Conservation (phyloP, 805 yeast species). For the Nakazawaea sp. region DNA sequence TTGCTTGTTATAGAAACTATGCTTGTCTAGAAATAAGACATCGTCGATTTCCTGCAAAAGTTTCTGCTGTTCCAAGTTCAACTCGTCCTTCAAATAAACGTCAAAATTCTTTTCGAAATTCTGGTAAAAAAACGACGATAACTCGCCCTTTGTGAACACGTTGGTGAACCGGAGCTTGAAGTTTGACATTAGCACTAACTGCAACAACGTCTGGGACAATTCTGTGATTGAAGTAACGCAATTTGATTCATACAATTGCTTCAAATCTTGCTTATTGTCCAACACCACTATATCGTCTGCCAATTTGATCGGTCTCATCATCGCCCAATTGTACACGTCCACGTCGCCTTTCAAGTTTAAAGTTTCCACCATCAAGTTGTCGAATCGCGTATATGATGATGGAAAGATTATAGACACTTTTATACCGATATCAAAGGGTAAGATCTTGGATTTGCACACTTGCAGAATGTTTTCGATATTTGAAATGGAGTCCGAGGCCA, state of each 20-base stretch:
- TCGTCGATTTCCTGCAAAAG: slow-evolving; percentile 25
- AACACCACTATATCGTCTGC: slow-evolving; percentile 37
- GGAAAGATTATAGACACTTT: slow-evolving; percentile 13
- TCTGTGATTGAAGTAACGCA: slow-evolving; percentile 39
- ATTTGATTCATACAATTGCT: slow-evolving; percentile 35
- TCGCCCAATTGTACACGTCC: slow-evolving; percentile 17
- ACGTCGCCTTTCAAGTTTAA: slow-evolving; percentile 22
- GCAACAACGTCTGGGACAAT: slow-evolving; percentile 43
- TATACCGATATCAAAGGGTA: slow-evolving; percentile 5
- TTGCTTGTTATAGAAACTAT: slow-evolving; percentile 31
- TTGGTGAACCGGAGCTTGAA: slow-evolving; percentile 44
- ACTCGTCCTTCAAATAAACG: slow-evolving; percentile 18
- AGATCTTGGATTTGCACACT: slow-evolving; percentile 5
- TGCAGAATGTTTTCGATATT: slow-evolving; percentile 5
- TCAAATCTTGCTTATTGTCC: slow-evolving; percentile 26
- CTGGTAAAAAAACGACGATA: slow-evolving; percentile 41
- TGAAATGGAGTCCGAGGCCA: slow-evolving; percentile 4
- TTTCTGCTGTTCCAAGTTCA: slow-evolving; percentile 30
- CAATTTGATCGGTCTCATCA: slow-evolving; percentile 16
- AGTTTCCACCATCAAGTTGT: slow-evolving; percentile 14
- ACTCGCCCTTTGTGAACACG: slow-evolving; percentile 52
- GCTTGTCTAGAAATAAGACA: slow-evolving; percentile 24
- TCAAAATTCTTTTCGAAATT: slow-evolving; percentile 26
- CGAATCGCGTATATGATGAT: slow-evolving; percentile 7
- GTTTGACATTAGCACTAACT: slow-evolving; percentile 32